phyloP scores from a whole-genome alignment of 768 basidiomycete species.

The Termitomyces titanicus region DNA sequence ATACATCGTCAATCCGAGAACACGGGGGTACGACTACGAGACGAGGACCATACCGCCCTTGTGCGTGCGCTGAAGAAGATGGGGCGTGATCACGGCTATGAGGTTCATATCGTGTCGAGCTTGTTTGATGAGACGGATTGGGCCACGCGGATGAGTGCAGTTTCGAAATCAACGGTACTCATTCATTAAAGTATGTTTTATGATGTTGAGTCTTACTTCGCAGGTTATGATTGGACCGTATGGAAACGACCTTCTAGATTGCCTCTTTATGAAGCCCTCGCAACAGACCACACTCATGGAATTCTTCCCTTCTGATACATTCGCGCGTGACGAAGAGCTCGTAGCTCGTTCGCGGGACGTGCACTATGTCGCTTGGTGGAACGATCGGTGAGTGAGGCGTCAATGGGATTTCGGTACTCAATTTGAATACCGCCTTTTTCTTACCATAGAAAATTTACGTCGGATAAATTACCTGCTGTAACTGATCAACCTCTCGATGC shows the following conservation, averaged over 20 bases:
- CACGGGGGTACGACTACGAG: conserved; percentile 45
- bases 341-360: conserved; percentile 51
- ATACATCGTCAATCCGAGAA: conserved; percentile 56
- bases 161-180: conserved; percentile 62
- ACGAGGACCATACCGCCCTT: conserved; percentile 57
- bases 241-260: conserved; percentile 61
- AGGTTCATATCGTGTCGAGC: conserved; percentile 52
- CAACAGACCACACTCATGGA: conserved; percentile 67
- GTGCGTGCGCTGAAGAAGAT: conserved; percentile 54
- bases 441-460: conserved; percentile 34
- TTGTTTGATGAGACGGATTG: conserved; percentile 48
- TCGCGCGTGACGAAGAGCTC: conserved; percentile 58
- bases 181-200: background rate
- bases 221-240: conserved; percentile 62
- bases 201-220: conserved; percentile 8
- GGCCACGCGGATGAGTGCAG: conserved; percentile 59
- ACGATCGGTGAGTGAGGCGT: conserved; percentile 24
- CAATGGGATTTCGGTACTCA: no score
- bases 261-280: conserved; percentile 65
- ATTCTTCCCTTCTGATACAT: conserved; percentile 67
- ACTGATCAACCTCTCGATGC: conserved; percentile 21
- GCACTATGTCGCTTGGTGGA: conserved; percentile 57
- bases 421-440: no score
- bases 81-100: conserved; percentile 46
- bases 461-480: conserved; percentile 30